Evolutionary conservation across 2,329 filamentous ascomycete species (phyloP).

Genomic region (Nemania sp.): DNA sequence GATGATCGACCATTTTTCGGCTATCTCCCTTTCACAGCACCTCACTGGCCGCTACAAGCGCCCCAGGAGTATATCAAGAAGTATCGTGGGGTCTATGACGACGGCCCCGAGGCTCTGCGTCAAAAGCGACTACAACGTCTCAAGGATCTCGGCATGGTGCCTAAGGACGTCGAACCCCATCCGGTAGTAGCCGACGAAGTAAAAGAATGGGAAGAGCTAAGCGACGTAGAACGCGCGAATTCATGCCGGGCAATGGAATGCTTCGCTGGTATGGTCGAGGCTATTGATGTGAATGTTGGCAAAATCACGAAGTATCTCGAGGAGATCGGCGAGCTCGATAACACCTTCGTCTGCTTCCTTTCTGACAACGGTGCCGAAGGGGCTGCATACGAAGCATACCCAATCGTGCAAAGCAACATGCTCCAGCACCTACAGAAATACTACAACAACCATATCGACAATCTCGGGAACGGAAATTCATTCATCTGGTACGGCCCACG

Average conservation of each 20-base stretch:
- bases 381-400: slow-evolving; percentile 68
- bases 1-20: slow-evolving; percentile 65
- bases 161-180: slow-evolving; percentile 62
- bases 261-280: slow-evolving; percentile 73
- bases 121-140: slow-evolving; percentile 64
- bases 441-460: slow-evolving; percentile 68
- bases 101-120: slow-evolving; percentile 69
- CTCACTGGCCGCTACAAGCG: slow-evolving; percentile 73
- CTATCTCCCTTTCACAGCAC: slow-evolving; percentile 71
- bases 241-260: slow-evolving; percentile 69
- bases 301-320: slow-evolving; percentile 68
- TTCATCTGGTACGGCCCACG: slow-evolving; percentile 72
- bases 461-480: slow-evolving; percentile 67
- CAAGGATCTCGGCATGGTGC: slow-evolving; percentile 68
- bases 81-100: slow-evolving; percentile 70
- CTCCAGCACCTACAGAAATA: slow-evolving; percentile 64
- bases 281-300: slow-evolving; percentile 70
- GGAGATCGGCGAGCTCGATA: slow-evolving; percentile 68
- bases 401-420: slow-evolving; percentile 66
- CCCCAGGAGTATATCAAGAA: slow-evolving; percentile 66
- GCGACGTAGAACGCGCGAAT: slow-evolving; percentile 59
- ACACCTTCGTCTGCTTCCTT: slow-evolving; percentile 74
- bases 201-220: slow-evolving; percentile 61
- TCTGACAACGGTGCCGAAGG: slow-evolving; percentile 73
- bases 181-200: slow-evolving; percentile 62